Evolutionary conservation across 1,284 basidiomycete species (phyloP).

Genomic region (Exobasidium rhododendri): DNA sequence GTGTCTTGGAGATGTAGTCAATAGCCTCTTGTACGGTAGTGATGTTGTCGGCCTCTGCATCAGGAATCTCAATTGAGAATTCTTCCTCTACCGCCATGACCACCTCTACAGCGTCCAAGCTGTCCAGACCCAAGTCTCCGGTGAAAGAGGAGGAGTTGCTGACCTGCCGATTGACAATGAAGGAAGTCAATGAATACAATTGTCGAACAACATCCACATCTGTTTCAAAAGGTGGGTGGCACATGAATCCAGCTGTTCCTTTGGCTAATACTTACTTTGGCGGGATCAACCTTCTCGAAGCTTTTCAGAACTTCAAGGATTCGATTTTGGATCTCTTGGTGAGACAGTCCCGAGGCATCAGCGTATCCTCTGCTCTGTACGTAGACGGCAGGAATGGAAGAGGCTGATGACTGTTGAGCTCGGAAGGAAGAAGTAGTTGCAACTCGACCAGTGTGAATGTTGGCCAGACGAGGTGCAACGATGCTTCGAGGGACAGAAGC

Average conservation of each 20-base stretch:
- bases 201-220: too few relatives aligned
- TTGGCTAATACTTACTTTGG: slow-evolving; percentile 60
- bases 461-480: background rate
- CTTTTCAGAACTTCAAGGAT: slow-evolving; percentile 84
- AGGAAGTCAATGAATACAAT: background rate
- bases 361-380: slow-evolving; percentile 63
- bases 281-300: slow-evolving; percentile 87
- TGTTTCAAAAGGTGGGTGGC: too few relatives aligned
- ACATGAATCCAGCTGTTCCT: too few relatives aligned
- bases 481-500: background rate
- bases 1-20: slow-evolving; percentile 93
- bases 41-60: slow-evolving; percentile 97
- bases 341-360: slow-evolving; percentile 69
- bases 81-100: slow-evolving; percentile 99
- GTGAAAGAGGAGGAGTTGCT: slow-evolving; percentile 72
- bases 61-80: slow-evolving; percentile 82
- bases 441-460: background rate
- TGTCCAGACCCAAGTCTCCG: slow-evolving; percentile 88
- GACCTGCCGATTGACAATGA: slow-evolving; percentile 62
- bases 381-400: slow-evolving; percentile 15
- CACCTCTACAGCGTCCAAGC: slow-evolving; percentile 94
- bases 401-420: slow-evolving; percentile 24
- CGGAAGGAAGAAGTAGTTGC: slow-evolving; percentile 6
- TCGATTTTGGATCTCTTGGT: slow-evolving; percentile 74
- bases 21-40: slow-evolving; percentile 91